Percentiles rank a stretch among this genome's conserved stretches.
These are phyloP conservation scores for Suillus brevipes DNA, from an alignment of 768 basidiomycete species.

Conservation along the genomic window DNA sequence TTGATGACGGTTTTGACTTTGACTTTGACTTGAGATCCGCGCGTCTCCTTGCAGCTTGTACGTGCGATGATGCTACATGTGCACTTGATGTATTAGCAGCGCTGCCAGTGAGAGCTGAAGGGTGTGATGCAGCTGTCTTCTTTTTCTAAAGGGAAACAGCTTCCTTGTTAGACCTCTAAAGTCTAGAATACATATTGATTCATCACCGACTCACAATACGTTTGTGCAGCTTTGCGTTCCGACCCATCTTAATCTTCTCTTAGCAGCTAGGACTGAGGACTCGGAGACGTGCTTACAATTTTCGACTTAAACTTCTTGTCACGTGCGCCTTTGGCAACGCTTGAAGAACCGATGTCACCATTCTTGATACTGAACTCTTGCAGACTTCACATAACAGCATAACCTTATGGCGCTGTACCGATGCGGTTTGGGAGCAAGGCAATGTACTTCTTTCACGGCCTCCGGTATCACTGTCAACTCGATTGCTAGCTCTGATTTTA, in stretches of 20 bases:
- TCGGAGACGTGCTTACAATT: no score
- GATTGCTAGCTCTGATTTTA: neutral
- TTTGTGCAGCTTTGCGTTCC: conserved; percentile 37
- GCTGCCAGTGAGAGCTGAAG: conserved; percentile 4
- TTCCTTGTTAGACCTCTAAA: neutral
- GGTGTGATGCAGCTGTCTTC: conserved; percentile 8
- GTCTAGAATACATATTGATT: neutral
- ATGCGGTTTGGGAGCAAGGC: no score
- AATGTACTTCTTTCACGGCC: no score
- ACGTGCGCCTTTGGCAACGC: neutral
- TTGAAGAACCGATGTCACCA: no score
- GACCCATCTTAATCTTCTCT: conserved; percentile 27
- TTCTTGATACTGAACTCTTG: no score
- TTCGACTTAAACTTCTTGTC: neutral
- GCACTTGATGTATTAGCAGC: conserved; percentile 2
- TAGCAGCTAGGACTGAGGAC: neutral
- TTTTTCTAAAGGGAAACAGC: conserved; percentile 27
- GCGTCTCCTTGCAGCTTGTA: conserved; percentile 30
- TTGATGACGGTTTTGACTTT: conserved; percentile 15
- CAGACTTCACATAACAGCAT: no score
- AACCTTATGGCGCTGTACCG: no score
- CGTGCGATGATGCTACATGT: conserved; percentile 1
- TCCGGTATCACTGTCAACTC: neutral
- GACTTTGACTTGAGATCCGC: conserved; percentile 24
- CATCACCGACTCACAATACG: conserved; percentile 29